phyloP scores from a whole-genome alignment of 2,329 filamentous ascomycete genomes.

The Neonectria punicea region DNA sequence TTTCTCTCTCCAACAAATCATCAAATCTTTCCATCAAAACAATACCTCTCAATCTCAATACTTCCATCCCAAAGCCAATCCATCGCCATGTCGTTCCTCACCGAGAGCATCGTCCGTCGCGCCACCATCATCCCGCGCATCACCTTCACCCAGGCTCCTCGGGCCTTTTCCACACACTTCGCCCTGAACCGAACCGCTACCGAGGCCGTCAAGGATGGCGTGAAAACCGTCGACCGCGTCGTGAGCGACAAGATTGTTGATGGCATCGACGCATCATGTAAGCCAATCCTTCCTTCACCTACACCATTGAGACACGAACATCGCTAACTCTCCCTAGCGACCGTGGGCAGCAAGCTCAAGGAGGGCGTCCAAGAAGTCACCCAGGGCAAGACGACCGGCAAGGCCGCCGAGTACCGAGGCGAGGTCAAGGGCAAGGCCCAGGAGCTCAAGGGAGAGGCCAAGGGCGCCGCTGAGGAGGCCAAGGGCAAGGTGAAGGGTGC shows the following conservation, averaged over 20 bases:
- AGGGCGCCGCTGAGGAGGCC: constrained; percentile 54
- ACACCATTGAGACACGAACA: not conserved
- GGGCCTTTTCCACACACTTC: constrained; percentile 62
- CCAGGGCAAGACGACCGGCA: constrained; percentile 45
- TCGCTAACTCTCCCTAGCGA: constrained; percentile 45
- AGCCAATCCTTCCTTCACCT: constrained; percentile 40
- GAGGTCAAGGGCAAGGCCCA: constrained; percentile 52
- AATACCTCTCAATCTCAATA: not conserved
- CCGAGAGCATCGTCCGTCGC: constrained; percentile 57
- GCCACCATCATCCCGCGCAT: constrained; percentile 53
- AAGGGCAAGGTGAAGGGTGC: constrained; percentile 56
- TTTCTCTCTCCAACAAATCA: not conserved
- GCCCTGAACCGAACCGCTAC: constrained; percentile 59
- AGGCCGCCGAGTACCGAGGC: constrained; percentile 50
- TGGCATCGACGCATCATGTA: constrained; percentile 69
- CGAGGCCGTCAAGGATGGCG: constrained; percentile 67
- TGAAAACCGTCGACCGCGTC: constrained; percentile 68
- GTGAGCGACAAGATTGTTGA: constrained; percentile 71
- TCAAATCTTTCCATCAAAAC: not conserved
- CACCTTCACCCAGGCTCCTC: constrained; percentile 53
- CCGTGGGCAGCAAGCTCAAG: constrained; percentile 60
- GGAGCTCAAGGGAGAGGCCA: constrained; percentile 54
- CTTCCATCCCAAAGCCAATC: constrained; percentile 3
- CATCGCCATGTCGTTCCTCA: constrained; percentile 64
- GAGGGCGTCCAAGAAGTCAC: constrained; percentile 51